These are phyloP conservation scores for Fusarium goolgardi DNA, from an alignment of 2,329 filamentous ascomycete genomes.

Conservation along the genomic window DNA sequence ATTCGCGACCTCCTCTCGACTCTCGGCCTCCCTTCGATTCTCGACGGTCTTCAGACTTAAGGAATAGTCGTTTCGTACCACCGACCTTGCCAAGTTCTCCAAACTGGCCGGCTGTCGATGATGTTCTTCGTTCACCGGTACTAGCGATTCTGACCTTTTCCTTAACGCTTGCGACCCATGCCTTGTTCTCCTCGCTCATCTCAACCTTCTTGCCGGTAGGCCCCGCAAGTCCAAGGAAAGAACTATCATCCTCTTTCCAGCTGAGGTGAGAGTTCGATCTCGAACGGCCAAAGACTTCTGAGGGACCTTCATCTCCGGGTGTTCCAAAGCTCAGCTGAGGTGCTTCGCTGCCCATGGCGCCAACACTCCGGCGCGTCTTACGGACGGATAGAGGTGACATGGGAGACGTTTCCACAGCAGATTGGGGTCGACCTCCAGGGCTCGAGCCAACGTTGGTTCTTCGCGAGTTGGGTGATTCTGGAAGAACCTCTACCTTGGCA, in stretches of 20 bases:
- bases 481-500: constrained; percentile 68
- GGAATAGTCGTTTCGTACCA: constrained; percentile 76
- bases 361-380: constrained; percentile 63
- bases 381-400: constrained; percentile 65
- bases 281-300: constrained; percentile 60
- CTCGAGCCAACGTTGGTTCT: constrained; percentile 54
- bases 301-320: constrained; percentile 58
- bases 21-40: constrained; percentile 32
- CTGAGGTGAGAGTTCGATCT: constrained; percentile 65
- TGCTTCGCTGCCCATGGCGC: constrained; percentile 50
- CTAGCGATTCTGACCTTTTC: constrained; percentile 80
- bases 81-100: constrained; percentile 79
- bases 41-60: constrained; percentile 52
- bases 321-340: constrained; percentile 56
- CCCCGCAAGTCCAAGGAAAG: constrained; percentile 75
- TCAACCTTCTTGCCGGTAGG: constrained; percentile 72
- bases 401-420: constrained; percentile 53
- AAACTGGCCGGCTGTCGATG: constrained; percentile 58
- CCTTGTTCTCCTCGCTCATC: constrained; percentile 78
- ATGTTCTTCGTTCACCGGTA: constrained; percentile 60
- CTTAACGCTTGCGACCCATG: constrained; percentile 87
- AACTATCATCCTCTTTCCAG: constrained; percentile 70
- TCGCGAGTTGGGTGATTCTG: constrained; percentile 45
- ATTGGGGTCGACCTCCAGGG: constrained; percentile 55
- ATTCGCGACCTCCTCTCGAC: constrained; percentile 32